A percentile compares a stretch with the other conserved stretches of the same genome.
Evolutionary conservation across 257 asterid species (phyloP).

Genomic region (Avicennia marina): DNA sequence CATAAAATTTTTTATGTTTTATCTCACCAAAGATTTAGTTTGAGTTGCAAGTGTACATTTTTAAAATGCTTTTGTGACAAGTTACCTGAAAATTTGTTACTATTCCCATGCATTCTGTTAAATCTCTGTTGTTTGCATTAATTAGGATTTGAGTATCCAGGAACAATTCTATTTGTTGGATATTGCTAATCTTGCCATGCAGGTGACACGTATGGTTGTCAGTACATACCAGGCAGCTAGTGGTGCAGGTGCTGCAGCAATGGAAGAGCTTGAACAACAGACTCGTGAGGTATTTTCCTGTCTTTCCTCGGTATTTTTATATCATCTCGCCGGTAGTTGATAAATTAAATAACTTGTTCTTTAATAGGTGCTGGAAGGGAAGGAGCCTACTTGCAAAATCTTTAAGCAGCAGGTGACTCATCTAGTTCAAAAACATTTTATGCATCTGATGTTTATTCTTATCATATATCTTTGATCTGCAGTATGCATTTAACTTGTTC

Average conservation of each 20-base stretch:
- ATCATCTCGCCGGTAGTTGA: not conserved
- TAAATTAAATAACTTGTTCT: conserved; percentile 7
- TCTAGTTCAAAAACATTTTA: not conserved
- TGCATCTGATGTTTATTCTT: not conserved
- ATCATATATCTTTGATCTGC: not conserved
- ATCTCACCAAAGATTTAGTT: too few species aligned
- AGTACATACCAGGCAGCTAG: conserved; percentile 69
- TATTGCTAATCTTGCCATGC: conserved; percentile 4
- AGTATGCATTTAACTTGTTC: conserved; percentile 16
- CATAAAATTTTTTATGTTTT: too few species aligned
- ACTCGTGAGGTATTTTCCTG: conserved; percentile 70
- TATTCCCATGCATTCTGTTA: too few species aligned
- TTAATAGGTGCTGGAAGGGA: conserved; percentile 68
- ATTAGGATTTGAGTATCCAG: too few species aligned
- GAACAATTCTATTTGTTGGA: too few species aligned
- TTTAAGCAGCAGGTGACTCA: conserved; percentile 87
- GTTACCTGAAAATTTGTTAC: too few species aligned
- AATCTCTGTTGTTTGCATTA: too few species aligned
- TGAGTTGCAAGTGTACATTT: too few species aligned
- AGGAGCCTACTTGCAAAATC: conserved; percentile 83
- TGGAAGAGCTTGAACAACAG: conserved; percentile 95
- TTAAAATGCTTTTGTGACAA: too few species aligned
- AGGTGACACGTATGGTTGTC: conserved; percentile 63
- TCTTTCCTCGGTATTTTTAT: not conserved
- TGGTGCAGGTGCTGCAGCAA: conserved; percentile 98